Evolutionary conservation across 179 eudicot genomes (phyloP).

Genomic region (Beta corolliflora): DNA sequence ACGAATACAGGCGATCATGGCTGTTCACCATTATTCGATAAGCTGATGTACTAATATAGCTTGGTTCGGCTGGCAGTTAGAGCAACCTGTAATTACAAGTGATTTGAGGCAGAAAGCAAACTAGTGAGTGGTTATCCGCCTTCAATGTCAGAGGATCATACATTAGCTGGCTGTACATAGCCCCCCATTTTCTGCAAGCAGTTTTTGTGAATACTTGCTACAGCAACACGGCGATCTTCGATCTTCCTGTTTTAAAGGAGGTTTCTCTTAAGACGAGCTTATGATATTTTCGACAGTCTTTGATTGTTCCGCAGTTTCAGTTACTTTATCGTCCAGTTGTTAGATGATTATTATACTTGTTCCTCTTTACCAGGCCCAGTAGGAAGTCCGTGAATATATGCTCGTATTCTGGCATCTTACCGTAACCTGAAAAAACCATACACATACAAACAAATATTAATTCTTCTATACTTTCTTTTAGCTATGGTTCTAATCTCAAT

Average conservation of each 20-base stretch:
- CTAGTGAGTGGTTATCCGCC: not conserved
- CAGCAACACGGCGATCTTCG: constrained; percentile 11
- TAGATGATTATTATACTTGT: constrained; percentile 42
- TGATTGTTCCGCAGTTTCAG: not conserved
- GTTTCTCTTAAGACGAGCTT: constrained; percentile 8
- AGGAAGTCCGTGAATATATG: constrained; percentile 92
- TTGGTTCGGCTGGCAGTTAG: constrained; percentile 12
- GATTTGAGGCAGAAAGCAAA: not conserved
- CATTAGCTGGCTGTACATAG: constrained; percentile 29
- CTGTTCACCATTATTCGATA: constrained; percentile 18
- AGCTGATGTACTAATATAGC: constrained; percentile 22
- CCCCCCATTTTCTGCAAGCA: constrained; percentile 12
- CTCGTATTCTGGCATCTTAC: constrained; percentile 96
- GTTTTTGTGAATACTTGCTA: constrained; percentile 27
- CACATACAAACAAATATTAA: not conserved
- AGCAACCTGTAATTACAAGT: constrained; percentile 27
- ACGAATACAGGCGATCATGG: not conserved
- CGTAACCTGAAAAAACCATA: constrained; percentile 64
- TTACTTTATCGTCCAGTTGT: constrained; percentile 21
- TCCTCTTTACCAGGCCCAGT: constrained; percentile 56
- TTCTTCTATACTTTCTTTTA: not conserved
- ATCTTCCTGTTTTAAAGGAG: constrained; percentile 19
- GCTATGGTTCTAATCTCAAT: not conserved
- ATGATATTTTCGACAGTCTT: not conserved
- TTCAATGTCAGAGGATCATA: not conserved